phyloP scores from a whole-genome alignment of 345 rosid genomes.

The Luvunga scandens region DNA sequence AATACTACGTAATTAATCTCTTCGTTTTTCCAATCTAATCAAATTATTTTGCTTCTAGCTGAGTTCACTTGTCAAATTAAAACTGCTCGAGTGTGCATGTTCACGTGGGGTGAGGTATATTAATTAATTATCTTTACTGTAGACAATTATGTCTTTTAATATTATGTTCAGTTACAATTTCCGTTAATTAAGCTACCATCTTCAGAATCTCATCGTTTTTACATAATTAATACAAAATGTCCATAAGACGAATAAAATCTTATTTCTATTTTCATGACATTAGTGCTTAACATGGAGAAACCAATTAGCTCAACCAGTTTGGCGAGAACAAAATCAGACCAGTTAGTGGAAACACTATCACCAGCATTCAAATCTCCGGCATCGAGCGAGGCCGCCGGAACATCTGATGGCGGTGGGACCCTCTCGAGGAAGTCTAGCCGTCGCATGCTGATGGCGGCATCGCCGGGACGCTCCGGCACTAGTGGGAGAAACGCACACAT shows the following conservation, averaged over 20 bases:
- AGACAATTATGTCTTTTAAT: no score
- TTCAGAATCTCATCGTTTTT: neutral
- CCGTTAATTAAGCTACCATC: no score
- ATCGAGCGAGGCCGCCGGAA: constrained; percentile 17
- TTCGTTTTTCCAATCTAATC: neutral
- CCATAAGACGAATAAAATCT: neutral
- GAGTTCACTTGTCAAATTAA: neutral
- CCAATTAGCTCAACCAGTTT: constrained; percentile 42
- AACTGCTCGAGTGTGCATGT: neutral
- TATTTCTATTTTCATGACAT: neutral
- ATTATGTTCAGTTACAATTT: no score
- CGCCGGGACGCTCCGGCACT: constrained; percentile 61
- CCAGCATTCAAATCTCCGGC: constrained; percentile 76
- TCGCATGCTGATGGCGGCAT: constrained; percentile 45
- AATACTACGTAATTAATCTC: neutral
- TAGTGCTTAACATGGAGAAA: constrained; percentile 41
- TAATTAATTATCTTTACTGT: neutral
- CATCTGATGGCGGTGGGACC: constrained; percentile 31
- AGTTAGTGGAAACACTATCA: constrained; percentile 59
- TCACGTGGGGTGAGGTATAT: neutral
- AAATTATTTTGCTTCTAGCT: neutral
- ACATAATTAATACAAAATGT: no score
- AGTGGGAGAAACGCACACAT: constrained; percentile 59
- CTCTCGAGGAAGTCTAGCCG: constrained; percentile 74
- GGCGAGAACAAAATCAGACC: constrained; percentile 80